Conservation (phyloP, 1,139 yeast species). For the Arxiozyma heterogenica region DNA sequence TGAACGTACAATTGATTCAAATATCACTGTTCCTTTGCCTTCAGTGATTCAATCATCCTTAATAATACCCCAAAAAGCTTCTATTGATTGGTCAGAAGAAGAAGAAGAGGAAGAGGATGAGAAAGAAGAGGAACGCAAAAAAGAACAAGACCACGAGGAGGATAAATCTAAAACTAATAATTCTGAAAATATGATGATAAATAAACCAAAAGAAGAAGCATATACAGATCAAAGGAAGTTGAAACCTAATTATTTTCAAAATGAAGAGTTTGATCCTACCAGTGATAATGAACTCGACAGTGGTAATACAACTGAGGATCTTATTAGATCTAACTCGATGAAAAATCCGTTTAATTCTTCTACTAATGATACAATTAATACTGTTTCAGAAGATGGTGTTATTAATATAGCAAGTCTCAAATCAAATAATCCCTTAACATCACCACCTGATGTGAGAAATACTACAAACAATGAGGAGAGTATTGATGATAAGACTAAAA, state of each 20-base stretch:
- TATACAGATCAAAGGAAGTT: too few relatives aligned
- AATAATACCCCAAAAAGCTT: conserved; percentile 69
- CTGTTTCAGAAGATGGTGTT: neutral
- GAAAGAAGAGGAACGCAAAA: neutral
- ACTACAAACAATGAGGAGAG: neutral
- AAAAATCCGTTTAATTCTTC: neutral
- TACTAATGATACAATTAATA: neutral
- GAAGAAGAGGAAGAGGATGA: conserved; percentile 36
- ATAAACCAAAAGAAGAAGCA: neutral
- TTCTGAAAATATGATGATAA: neutral
- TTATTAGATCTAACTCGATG: neutral
- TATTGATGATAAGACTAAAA: neutral
- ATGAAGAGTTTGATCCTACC: neutral
- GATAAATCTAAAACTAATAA: neutral
- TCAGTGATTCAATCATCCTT: conserved; percentile 34
- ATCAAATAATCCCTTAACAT: neutral
- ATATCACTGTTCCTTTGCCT: conserved; percentile 33
- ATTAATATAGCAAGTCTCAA: neutral
- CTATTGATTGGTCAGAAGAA: conserved; percentile 76
- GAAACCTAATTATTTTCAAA: too few relatives aligned
- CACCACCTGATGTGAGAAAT: neutral
- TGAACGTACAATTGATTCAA: neutral
- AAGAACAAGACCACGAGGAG: neutral
- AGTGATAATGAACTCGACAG: neutral
- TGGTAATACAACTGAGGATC: neutral